These are phyloP conservation scores for Tylopilus felleus DNA, from an alignment of 768 basidiomycete genomes.

Conservation along the genomic window DNA sequence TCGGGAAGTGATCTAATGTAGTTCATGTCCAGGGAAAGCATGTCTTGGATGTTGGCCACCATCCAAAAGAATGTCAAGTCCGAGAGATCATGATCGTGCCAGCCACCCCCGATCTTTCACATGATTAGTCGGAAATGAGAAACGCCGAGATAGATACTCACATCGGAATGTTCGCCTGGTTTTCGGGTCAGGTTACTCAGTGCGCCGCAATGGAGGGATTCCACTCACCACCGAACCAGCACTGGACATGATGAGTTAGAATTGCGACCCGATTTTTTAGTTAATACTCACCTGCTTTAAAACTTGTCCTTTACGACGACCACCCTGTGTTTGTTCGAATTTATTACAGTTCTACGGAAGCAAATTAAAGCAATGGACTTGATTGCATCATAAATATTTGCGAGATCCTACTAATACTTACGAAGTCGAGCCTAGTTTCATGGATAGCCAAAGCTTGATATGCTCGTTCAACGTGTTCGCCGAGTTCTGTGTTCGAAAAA, in stretches of 20 bases:
- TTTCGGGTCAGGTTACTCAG: conserved; percentile 8
- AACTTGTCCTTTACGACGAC: conserved; percentile 51
- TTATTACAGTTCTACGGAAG: conserved; percentile 52
- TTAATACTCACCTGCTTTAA: conserved; percentile 52
- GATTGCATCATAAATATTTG: not conserved
- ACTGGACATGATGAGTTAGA: conserved; percentile 35
- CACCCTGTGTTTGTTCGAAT: conserved; percentile 55
- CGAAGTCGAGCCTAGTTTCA: conserved; percentile 66
- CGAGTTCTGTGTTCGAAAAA: conserved; percentile 58
- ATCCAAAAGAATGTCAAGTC: conserved; percentile 65
- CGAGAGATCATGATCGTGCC: conserved; percentile 61
- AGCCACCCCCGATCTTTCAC: conserved; percentile 66
- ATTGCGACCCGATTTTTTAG: not conserved
- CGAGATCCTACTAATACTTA: conserved; percentile 30
- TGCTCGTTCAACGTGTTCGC: conserved; percentile 59
- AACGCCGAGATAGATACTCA: not conserved
- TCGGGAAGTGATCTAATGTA: conserved; percentile 50
- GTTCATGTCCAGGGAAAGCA: conserved; percentile 52
- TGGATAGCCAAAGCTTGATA: conserved; percentile 74
- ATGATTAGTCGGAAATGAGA: not conserved
- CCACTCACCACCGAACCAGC: conserved; percentile 65
- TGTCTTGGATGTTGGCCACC: conserved; percentile 53
- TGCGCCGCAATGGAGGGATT: not conserved
- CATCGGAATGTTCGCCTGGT: conserved; percentile 32
- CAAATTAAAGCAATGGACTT: not conserved